Evolutionary conservation across 305 asterid genomes (phyloP), one percentile per base, ranked within the genome.

Genomic region (Fraxinus platypoda): DNA sequence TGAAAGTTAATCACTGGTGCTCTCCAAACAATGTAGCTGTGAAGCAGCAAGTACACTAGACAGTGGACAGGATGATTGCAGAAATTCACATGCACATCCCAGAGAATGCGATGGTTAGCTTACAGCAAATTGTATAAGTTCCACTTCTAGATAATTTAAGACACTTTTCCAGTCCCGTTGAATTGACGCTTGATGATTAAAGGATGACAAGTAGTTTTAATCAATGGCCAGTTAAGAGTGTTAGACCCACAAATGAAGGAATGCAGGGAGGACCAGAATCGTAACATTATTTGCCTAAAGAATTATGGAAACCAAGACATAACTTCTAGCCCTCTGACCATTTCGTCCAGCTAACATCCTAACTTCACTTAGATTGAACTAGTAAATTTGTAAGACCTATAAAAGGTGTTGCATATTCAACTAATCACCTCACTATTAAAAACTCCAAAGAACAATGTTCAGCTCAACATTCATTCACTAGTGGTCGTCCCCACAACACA

Each of bases 161-260:
- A 62, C 71, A 62, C 31, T 62, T 62, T 8, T 62, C 28, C 31
- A 21, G 30, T 3, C 31, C 31, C 71, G 2, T 23, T 19, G 31
- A 23, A 23, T 59, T 59, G 13, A 59, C 30, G 2, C 30, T 11
- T 21, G 25, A 59, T 59, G 15, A 59, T 54, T 5, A n/a, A 17
- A 54, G 71, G 3, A 59, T 59, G 15, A 21, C 8, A 9, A 9
- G 17, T 25, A 46, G 76, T 46, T 64, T 17, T 70, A 78, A 25
- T 80, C 41, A 70, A 80, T 35, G 64, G 83, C 79, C 83, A 78
- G 75, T 78, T 83, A 62, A 79, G 79, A 75, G 82, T 82, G 73
- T 52, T 73, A 71, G 34, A 43, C 78, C 85, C 74, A 75, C 83
- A 49, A 75, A 26, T 41, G 64, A 54, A 82, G 81, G 74, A 78